Evolutionary conservation across 2,329 filamentous ascomycete species (phyloP).

Genomic region (Septoria linicola): DNA sequence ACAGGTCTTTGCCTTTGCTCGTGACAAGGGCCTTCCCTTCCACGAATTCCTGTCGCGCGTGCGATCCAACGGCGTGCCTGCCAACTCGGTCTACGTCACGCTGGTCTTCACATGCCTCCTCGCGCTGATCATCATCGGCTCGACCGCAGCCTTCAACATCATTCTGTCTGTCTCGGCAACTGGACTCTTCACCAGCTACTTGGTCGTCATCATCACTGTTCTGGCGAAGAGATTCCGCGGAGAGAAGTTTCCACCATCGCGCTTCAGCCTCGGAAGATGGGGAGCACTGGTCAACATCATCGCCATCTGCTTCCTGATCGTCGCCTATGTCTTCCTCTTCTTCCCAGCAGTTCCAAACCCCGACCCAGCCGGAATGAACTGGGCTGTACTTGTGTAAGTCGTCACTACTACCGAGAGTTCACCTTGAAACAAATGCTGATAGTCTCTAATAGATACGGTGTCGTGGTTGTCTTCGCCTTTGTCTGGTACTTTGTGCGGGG

Average conservation of each 20-base stretch:
- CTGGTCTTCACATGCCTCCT: conserved; percentile 32
- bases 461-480: conserved; percentile 21
- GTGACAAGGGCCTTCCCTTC: conserved; percentile 35
- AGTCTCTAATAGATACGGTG: conserved; percentile 3
- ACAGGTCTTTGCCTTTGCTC: conserved; percentile 34
- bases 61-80: conserved; percentile 31
- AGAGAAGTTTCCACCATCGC: conserved; percentile 26
- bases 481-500: conserved; percentile 24
- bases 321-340: conserved; percentile 29
- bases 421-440: neutral
- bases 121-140: conserved; percentile 40
- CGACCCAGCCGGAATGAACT: conserved; percentile 33
- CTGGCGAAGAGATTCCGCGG: conserved; percentile 25
- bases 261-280: conserved; percentile 28
- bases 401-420: neutral
- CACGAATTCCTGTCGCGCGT: conserved; percentile 29
- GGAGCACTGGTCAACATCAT: conserved; percentile 34
- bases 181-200: conserved; percentile 29
- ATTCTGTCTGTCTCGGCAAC: conserved; percentile 42
- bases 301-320: conserved; percentile 24
- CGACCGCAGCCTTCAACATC: conserved; percentile 45
- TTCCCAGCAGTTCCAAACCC: conserved; percentile 31
- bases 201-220: conserved; percentile 28
- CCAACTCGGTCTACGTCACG: conserved; percentile 33
- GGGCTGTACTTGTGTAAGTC: conserved; percentile 33